Evolutionary conservation across 2,329 filamentous ascomycete genomes (phyloP), one percentile per base, ranked within the genome.

Genomic region (Podosphaera leucotricha): DNA sequence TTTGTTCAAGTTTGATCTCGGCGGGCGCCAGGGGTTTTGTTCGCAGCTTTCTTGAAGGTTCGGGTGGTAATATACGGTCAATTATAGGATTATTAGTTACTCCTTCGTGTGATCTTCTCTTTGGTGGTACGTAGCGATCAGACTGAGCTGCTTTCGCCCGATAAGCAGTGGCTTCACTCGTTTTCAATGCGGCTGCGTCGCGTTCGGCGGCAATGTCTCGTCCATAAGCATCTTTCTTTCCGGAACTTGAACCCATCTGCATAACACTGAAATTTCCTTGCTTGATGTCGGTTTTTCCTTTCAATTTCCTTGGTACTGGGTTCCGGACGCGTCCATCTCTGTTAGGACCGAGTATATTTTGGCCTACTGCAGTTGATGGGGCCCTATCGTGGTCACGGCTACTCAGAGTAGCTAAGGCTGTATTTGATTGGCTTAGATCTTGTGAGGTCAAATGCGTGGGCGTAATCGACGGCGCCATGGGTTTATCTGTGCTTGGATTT

Each of bases 231-330:
- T 42, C 68, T 64, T 53, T 54, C 48, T 54, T 57, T 36, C 47
- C 51, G 62, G 43, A 66, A 60, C 35, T 65, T 63, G 48, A 61
- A 59, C 54, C 61, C 62, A 77, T 74, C 46, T 75, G 70, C 66
- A 77, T 74, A 36, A 77, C 70, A 39, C 65, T 63, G 55, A 77
- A 77, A 50, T 74, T 75, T 22, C 72, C 72, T 47, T 69, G 70
- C 52, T 66, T 67, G 21, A 63, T 61, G 49, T 69, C 65, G 18
- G 68, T 67, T 50, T 68, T 70, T 47, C 70, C 70, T 54, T 75
- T 72, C 44, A 77, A 61, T 55, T 75, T 76, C 56, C 66, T 72
- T 3, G 74, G 72, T 2, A 77, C 66, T 1, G 72, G 69, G 48
- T 75, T 74, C 46, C 68, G 60, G 13, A 71, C 63, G 20, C 67